Conservation (phyloP, 148 eudicot genomes). For the Rhododendron simsii region DNA sequence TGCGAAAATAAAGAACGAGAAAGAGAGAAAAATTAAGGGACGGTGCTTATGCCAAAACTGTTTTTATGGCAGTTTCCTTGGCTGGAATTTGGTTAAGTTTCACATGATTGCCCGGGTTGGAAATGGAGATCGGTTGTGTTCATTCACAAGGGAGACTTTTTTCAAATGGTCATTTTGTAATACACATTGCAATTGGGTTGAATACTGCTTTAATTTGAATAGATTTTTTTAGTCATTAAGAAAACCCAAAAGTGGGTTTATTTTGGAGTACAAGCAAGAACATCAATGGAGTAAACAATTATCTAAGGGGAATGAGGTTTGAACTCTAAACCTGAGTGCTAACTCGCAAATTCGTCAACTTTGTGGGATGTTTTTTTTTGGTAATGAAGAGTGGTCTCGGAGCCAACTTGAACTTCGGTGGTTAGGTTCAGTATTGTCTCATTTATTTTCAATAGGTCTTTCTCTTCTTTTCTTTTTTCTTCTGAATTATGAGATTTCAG, state of each 20-base stretch:
- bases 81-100: neutral
- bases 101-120: neutral
- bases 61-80: neutral
- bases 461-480: neutral
- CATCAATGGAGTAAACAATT: neutral
- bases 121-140: neutral
- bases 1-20: neutral
- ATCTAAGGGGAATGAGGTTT: neutral
- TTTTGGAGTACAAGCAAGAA: neutral
- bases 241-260: neutral
- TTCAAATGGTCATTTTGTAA: neutral
- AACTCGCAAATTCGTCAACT: neutral
- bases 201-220: neutral
- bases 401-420: neutral
- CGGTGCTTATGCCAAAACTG: too few species aligned
- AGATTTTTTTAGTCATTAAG: neutral
- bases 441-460: neutral
- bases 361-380: neutral
- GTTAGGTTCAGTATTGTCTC: neutral
- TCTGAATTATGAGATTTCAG: neutral
- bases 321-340: neutral
- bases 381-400: too few species aligned
- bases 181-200: neutral
- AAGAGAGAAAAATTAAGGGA: neutral
- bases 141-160: neutral